Evolutionary conservation across 2,329 filamentous ascomycete genomes (phyloP), one percentile per base, ranked within the genome.

Genomic region (Penicillium italicum): DNA sequence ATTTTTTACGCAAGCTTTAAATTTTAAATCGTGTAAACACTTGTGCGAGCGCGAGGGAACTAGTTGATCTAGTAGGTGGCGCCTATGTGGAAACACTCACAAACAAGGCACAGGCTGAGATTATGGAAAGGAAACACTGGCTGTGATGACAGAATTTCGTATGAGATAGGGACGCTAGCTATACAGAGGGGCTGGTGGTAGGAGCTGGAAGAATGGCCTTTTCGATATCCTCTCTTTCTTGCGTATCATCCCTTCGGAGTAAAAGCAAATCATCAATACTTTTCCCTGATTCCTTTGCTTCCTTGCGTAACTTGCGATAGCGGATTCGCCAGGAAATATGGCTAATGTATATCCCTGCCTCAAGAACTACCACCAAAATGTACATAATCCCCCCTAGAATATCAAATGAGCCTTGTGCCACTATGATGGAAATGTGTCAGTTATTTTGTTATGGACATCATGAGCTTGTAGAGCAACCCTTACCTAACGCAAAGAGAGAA

Each of bases 351-450:
- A 87, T 85, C 11, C 83, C 84, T 7, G 78, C 69, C 66, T 87
- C 85, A 12, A 87, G 76, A 3, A 80, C 41, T 53, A 83, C 76
- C 82, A 82, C 83, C 8, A 83, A 69, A 48, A 85, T 82, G 64
- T 87, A 87, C 56, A 85, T 68, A 2, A 82, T 75, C 0, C 83
- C 83, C 3, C 84, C 85, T 0, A 87, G 71, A 5, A 83, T 71
- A 64, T 87, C 85, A 62, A 87, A 86, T 2, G 77, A 80, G 24
- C 81, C 77, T 62, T 87, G 84, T 0, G 80, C 82, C 42, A 81
- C 84, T 82, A 61, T 56, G 45, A 45, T 41, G 41, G 60, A 61
- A 49, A 43, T 38, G 41, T 62, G 59, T 66, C 47, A 67, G 51
- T 34, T 14, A 9, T 18, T 11, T 38, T 37, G 41, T 22, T 2